phyloP scores from a whole-genome alignment of 139 green algal genomes.

The Chlamydomonas incerta region DNA sequence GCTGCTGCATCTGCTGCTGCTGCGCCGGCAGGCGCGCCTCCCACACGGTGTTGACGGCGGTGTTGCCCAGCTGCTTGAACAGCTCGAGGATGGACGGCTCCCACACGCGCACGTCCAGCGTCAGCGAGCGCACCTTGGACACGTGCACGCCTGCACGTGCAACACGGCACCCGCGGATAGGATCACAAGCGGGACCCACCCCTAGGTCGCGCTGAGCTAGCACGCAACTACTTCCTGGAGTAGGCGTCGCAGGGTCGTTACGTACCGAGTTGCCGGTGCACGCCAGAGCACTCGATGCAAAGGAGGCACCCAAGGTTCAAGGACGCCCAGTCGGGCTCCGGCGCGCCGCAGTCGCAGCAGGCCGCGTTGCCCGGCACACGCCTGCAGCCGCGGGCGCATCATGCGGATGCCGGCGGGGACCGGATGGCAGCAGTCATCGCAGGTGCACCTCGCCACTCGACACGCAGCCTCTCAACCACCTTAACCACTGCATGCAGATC shows the following conservation, averaged over 20 bases:
- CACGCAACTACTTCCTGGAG: no score
- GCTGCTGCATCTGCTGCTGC: not conserved
- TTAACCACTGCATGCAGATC: no score
- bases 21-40: slow-evolving; percentile 44
- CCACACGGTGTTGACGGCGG: slow-evolving; percentile 50
- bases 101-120: slow-evolving; percentile 79
- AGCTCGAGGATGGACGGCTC: slow-evolving; percentile 31
- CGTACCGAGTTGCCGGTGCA: slow-evolving; percentile 88
- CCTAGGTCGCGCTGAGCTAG: no score
- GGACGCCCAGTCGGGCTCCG: slow-evolving; percentile 89
- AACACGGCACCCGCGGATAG: no score
- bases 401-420: no score
- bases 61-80: slow-evolving; percentile 45
- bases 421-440: no score
- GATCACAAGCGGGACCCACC: no score
- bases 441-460: no score
- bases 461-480: no score
- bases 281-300: slow-evolving; percentile 93
- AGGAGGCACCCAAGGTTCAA: slow-evolving; percentile 92
- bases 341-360: slow-evolving; percentile 88
- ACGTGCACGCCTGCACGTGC: slow-evolving; percentile 78
- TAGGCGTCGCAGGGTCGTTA: no score
- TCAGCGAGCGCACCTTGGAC: slow-evolving; percentile 81
- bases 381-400: no score
- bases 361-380: slow-evolving; percentile 72